Percentiles rank a stretch among this genome's conserved stretches.
Conservation (phyloP, 768 basidiomycete species). For the Lentinus brumalis region DNA sequence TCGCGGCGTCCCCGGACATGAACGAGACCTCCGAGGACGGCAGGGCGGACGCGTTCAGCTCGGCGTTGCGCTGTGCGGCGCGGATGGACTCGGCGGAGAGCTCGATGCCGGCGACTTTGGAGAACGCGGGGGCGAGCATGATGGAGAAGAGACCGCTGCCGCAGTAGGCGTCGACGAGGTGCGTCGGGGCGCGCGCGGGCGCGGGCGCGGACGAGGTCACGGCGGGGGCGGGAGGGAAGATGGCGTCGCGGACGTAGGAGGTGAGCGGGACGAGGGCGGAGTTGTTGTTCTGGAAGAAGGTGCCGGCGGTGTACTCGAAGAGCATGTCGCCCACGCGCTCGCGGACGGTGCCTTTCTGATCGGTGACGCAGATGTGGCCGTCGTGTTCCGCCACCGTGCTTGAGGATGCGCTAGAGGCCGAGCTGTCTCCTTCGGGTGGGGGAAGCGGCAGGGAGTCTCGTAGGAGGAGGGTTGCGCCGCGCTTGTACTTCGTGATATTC, state of each 20-base stretch:
- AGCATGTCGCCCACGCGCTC: constrained; percentile 80
- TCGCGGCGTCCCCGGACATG: constrained; percentile 79
- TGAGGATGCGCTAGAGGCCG: background rate
- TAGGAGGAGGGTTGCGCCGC: constrained; percentile 86
- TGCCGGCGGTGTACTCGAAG: constrained; percentile 85
- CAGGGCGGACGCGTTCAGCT: constrained; percentile 53
- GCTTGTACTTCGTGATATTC: constrained; percentile 78
- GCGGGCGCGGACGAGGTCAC: constrained; percentile 32
- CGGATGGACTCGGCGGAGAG: constrained; percentile 73
- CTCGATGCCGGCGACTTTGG: constrained; percentile 85
- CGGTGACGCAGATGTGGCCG: constrained; percentile 78
- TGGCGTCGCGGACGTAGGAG: constrained; percentile 77
- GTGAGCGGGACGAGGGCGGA: constrained; percentile 84
- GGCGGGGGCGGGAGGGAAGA: constrained; percentile 43
- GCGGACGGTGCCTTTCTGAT: constrained; percentile 78
- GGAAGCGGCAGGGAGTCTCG: constrained; percentile 67
- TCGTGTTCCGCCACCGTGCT: constrained; percentile 28
- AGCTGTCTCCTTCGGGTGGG: background rate
- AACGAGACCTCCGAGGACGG: constrained; percentile 61
- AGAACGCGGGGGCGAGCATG: constrained; percentile 74
- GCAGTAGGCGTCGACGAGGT: constrained; percentile 95
- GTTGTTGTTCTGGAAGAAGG: constrained; percentile 99
- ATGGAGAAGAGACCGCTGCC: constrained; percentile 89
- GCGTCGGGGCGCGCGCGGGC: constrained; percentile 48
- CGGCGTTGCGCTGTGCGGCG: constrained; percentile 65